Evolutionary conservation across 2,329 filamentous ascomycete species (phyloP), one percentile per base, ranked within the genome.

Genomic region (Apiospora koreana): DNA sequence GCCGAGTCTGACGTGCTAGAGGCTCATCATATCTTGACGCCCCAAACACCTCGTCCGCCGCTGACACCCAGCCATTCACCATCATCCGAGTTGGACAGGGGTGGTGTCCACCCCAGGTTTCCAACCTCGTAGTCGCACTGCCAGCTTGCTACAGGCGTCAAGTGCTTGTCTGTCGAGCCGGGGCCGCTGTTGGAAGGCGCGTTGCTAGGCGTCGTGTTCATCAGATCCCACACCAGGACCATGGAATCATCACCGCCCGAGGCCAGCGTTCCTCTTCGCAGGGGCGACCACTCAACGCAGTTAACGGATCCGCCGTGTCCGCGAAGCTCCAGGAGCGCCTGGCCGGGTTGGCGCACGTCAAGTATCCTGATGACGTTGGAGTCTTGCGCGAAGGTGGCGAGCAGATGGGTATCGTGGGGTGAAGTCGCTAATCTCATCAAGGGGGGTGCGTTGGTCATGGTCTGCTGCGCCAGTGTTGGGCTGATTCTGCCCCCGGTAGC

Each of bases 311-410:
- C 93, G 28, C 90, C 89, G 79, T 99, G 95, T 28, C 96, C 96
- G 65, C 93, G 93, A 46, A 99, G 90, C 80, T 99, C 96, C 35
- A 99, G 89, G 5, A 99, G 87, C 2, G 96, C 96, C 81, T 98
- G 96, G 7, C 96, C 96, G 0, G 96, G 96, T 82, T 99, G 96
- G 66, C 96, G 92, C 3, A 98, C 95, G 77, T 99, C 96, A 41
- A 99, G 90, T 69, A 99, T 97, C 65, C 96, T 94, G 78, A 99
- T 95, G 43, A 97, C 85, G 76, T 92, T 95, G 4, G 94, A 97
- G 79, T 98, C 96, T 78, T 94, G 92, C 23, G 96, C 95, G 80
- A 99, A 98, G 0, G 96, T 99, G n/a, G 95, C 95, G 45, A 99
- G 89, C 43, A 99, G 90, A 79, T 99, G 95, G 8, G 94, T 93